Percentiles rank a stretch among this genome's conserved stretches.
Conservation (phyloP, 306 rosid genomes). For the Prunus persica region DNA sequence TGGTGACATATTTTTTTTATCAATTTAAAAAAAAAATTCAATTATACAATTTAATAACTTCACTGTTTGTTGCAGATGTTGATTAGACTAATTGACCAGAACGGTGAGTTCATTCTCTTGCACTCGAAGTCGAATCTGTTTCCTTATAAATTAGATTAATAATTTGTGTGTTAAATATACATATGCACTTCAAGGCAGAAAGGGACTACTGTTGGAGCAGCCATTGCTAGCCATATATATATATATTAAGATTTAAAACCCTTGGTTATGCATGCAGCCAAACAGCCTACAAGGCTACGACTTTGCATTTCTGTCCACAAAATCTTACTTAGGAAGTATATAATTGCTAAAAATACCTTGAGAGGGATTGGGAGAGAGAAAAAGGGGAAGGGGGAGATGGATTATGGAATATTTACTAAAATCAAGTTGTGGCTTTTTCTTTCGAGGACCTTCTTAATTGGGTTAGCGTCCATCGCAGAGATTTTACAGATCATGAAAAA, state of each 20-base stretch:
- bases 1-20: not conserved
- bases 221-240: not conserved
- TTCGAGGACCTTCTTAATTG: not conserved
- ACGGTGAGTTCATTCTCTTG: rapidly evolving
- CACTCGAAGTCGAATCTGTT: no score
- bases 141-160: no score
- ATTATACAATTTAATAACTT: no score
- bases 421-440: not conserved
- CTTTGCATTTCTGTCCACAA: not conserved
- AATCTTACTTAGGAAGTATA: not conserved
- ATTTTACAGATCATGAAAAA: slow-evolving; percentile 18
- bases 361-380: not conserved
- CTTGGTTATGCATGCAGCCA: not conserved
- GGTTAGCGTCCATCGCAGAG: not conserved
- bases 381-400: no score
- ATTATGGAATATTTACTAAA: not conserved
- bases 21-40: no score
- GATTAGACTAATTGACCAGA: rapidly evolving
- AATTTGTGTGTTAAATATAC: no score
- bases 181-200: no score
- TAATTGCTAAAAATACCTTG: not conserved
- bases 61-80: no score
- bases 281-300: not conserved
- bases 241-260: not conserved
- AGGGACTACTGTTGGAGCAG: no score